phyloP scores from a whole-genome alignment of 177 flowering plant species.

The Vitis hybrid region DNA sequence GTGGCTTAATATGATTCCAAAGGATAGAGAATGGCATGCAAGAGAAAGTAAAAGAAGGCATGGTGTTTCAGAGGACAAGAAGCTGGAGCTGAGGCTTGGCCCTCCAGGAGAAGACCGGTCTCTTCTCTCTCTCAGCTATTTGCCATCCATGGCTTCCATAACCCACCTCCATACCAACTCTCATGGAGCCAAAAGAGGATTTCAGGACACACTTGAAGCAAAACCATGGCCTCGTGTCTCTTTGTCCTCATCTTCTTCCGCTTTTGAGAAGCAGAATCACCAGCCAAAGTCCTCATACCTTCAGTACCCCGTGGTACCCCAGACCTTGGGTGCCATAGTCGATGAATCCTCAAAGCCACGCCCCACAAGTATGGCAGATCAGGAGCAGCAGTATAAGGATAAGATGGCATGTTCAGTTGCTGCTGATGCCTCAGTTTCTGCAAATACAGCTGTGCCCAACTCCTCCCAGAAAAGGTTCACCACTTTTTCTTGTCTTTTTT shows the following conservation, averaged over 20 bases:
- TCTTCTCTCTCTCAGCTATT: neutral
- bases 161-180: neutral
- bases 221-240: conserved; percentile 16
- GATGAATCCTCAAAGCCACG: conserved; percentile 19
- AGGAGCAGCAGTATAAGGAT: conserved; percentile 31
- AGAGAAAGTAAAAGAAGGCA: neutral
- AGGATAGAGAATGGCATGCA: neutral
- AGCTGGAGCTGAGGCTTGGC: conserved; percentile 37
- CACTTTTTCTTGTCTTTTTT: conserved; percentile 6
- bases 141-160: neutral
- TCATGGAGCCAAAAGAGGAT: conserved; percentile 19
- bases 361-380: conserved; percentile 24
- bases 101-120: conserved; percentile 17
- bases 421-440: conserved; percentile 20
- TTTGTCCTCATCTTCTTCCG: conserved; percentile 12
- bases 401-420: conserved; percentile 35
- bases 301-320: conserved; percentile 11
- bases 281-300: conserved; percentile 14
- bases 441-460: conserved; percentile 41
- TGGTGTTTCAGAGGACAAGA: conserved; percentile 26
- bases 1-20: conserved; percentile 12
- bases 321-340: neutral
- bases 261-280: conserved; percentile 15
- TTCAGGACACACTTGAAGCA: conserved; percentile 8
- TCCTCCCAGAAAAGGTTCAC: conserved; percentile 56